These are phyloP conservation scores for Aurantiochytrium sp. DNA, from an alignment of 108 stramenopile species.

Conservation along the genomic window DNA sequence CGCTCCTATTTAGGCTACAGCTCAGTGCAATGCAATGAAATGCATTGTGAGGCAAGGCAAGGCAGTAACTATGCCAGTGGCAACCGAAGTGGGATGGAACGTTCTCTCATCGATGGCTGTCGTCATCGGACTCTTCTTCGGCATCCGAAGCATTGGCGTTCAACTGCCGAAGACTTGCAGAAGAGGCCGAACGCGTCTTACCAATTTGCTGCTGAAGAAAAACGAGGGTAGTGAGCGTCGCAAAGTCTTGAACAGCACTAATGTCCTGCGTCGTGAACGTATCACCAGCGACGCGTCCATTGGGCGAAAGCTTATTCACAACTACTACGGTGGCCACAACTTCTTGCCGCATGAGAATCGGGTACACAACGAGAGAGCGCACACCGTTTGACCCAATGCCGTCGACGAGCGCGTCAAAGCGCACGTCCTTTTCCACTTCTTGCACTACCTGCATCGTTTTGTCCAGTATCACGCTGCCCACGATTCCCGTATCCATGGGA, in stretches of 20 bases:
- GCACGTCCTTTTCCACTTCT: background rate
- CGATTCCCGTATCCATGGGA: slow-evolving; percentile 1
- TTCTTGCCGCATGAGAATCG: slow-evolving; percentile 7
- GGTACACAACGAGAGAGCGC: background rate
- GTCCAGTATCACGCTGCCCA: background rate
- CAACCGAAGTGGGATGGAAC: background rate
- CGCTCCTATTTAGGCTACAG: too few relatives aligned
- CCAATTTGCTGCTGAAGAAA: background rate
- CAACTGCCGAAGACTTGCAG: background rate
- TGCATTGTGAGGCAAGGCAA: too few relatives aligned
- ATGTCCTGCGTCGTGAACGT: background rate
- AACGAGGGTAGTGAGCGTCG: background rate
- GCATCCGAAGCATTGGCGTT: background rate
- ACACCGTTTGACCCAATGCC: background rate
- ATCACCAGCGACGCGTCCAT: background rate
- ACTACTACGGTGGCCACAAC: background rate
- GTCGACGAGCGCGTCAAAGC: slow-evolving; percentile 2
- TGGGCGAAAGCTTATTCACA: background rate
- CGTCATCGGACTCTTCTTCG: background rate
- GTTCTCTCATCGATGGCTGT: background rate
- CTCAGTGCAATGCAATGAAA: too few relatives aligned
- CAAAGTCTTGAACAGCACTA: background rate
- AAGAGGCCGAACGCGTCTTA: background rate
- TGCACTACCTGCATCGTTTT: background rate
- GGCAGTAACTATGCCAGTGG: too few relatives aligned